These are phyloP conservation scores for Gossypium mustelinum DNA, from an alignment of 345 rosid species.

Conservation along the genomic window DNA sequence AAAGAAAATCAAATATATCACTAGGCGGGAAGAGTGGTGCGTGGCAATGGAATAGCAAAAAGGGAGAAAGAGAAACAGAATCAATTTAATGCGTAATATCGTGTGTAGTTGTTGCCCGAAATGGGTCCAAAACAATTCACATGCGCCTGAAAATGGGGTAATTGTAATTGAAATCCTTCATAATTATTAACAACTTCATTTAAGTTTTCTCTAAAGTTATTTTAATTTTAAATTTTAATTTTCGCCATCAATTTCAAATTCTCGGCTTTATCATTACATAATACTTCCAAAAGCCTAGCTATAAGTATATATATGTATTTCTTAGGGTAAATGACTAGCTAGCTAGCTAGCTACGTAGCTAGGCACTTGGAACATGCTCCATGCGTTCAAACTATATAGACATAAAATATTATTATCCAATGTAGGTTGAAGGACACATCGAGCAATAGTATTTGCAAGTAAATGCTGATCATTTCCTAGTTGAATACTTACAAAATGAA, in stretches of 20 bases:
- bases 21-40: not conserved
- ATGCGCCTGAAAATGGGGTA: not conserved
- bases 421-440: not conserved
- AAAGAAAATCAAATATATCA: too few species aligned
- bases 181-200: too few species aligned
- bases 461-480: not conserved
- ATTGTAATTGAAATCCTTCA: too few species aligned
- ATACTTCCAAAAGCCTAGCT: too few species aligned
- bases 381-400: not conserved
- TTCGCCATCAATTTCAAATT: too few species aligned
- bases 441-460: not conserved
- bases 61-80: not conserved
- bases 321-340: too few species aligned
- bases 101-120: not conserved
- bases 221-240: too few species aligned
- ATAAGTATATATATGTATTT: too few species aligned
- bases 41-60: not conserved
- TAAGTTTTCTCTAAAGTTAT: too few species aligned
- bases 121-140: not conserved
- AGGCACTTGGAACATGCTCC: not conserved
- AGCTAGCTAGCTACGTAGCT: too few species aligned
- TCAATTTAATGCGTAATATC: not conserved
- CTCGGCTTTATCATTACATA: too few species aligned
- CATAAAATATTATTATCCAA: not conserved
- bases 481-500: not conserved